Base-by-base conservation (phyloP, 2,329 filamentous ascomycete genomes). In the Aspergillus sp. region DNA sequence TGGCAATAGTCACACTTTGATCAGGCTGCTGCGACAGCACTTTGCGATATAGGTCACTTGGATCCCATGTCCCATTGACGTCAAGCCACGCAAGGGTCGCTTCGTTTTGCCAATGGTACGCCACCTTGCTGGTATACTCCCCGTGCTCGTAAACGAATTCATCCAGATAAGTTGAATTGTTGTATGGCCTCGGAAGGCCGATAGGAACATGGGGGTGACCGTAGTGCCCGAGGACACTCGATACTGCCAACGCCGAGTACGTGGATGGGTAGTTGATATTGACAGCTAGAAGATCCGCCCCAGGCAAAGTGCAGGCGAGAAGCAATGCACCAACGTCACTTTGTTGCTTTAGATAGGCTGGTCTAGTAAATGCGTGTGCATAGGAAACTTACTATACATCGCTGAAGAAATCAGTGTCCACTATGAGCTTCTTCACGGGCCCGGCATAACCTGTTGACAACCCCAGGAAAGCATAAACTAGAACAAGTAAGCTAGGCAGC, bases 261-360 rank as follows among this genome's bases (percentile, higher is more conserved):
- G 26, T 45, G 1, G 49, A 54, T 19, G 52, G 52, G 19, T 54
- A 49, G 17, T 49, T 54, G 33, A 54, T 26, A 22, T 52, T 54
- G 14, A 54, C 45, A 2, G 17, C 49, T 1, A 49, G 40, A 2
- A 40, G 33, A 1, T 32, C 9, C 9, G 30, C 36, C 9, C 10
- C 10, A 3, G 42, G 24, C 10, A 43, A 24, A 9, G 26, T n/a
- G 16, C 51, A 43, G 2, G 42, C 47, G 3, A 53, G 30, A 2
- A 53, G 48, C 14, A 53, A 35, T 22, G 51, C 51, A 11, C 35
- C 51, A 14, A 43, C 42, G 5, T 53, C 51, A 11, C 51, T 53
- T 19, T 5, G 11, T 2, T 6, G 43, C 10, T n/a, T 22, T 36
- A 46, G 32, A 13, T 13, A 22, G 7, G 11, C n/a, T n/a, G 13